Conservation (phyloP, 2,329 filamentous ascomycete species). For the Xylariaceae sp. region DNA sequence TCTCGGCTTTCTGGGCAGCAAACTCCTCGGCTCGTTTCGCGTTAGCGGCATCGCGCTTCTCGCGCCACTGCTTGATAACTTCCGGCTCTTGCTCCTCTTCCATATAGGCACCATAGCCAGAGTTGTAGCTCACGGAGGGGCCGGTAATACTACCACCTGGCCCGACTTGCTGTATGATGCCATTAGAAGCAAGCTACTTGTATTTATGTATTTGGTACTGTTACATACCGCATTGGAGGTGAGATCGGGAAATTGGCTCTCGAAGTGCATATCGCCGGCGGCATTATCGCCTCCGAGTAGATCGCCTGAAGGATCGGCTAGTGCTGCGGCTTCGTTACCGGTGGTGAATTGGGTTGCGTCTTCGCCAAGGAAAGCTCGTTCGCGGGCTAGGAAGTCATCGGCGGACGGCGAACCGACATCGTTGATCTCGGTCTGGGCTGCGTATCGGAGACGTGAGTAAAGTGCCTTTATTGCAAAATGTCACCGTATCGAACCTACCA, state of each 20-base stretch:
- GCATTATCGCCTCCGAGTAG: slow-evolving; percentile 68
- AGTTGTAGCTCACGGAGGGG: slow-evolving; percentile 66
- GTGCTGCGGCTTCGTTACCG: slow-evolving; percentile 70
- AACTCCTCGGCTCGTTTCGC: slow-evolving; percentile 86
- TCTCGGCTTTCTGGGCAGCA: slow-evolving; percentile 80
- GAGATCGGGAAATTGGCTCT: slow-evolving; percentile 90
- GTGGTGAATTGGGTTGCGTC: slow-evolving; percentile 91
- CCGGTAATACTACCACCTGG: slow-evolving; percentile 83
- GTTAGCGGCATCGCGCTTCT: slow-evolving; percentile 82
- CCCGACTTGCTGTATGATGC: slow-evolving; percentile 64
- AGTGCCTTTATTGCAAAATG: background rate
- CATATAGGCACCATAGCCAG: slow-evolving; percentile 62
- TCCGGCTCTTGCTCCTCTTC: slow-evolving; percentile 82
- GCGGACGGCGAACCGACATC: slow-evolving; percentile 64
- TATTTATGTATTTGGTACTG: background rate
- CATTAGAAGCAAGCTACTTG: slow-evolving; percentile 20
- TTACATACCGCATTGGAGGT: slow-evolving; percentile 68
- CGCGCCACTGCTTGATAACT: slow-evolving; percentile 89
- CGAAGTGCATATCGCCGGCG: slow-evolving; percentile 63
- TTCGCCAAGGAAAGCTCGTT: slow-evolving; percentile 88
- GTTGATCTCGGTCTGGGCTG: slow-evolving; percentile 72
- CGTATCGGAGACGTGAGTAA: slow-evolving; percentile 9
- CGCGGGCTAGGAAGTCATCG: slow-evolving; percentile 88
- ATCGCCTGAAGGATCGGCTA: slow-evolving; percentile 71
- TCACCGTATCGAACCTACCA: slow-evolving; percentile 49